phyloP scores from a whole-genome alignment of 208 protist species.

The Leishmania tarentolae region DNA sequence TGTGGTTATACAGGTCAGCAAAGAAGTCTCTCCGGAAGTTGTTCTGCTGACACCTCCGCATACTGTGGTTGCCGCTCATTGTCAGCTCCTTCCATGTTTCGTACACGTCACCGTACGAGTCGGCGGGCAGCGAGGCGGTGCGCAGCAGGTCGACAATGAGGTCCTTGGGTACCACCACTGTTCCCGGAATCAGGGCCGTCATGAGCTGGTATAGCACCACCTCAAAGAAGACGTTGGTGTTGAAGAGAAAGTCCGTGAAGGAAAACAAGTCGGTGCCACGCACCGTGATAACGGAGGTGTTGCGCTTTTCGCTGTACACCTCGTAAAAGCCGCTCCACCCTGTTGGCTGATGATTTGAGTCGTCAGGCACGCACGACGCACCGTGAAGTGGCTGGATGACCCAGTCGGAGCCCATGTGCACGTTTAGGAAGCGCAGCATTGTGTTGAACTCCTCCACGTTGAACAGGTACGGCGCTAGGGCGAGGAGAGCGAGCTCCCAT shows the following conservation, averaged over 20 bases:
- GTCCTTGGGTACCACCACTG: slow-evolving; percentile 58
- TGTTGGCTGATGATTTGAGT: slow-evolving; percentile 59
- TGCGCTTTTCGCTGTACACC: slow-evolving; percentile 61
- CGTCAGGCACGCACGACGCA: slow-evolving; percentile 37
- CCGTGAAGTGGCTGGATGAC: slow-evolving; percentile 57
- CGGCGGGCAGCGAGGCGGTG: slow-evolving; percentile 50
- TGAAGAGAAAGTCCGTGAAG: slow-evolving; percentile 73
- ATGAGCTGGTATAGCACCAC: slow-evolving; percentile 74
- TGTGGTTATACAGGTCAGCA: slow-evolving; percentile 74
- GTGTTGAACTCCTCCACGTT: slow-evolving; percentile 52
- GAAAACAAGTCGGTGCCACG: slow-evolving; percentile 80
- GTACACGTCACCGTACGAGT: slow-evolving; percentile 16
- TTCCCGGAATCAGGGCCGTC: slow-evolving; percentile 60
- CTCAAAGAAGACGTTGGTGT: slow-evolving; percentile 84
- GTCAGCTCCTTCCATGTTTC: slow-evolving; percentile 21
- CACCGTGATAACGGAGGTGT: slow-evolving; percentile 67
- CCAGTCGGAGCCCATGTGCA: slow-evolving; percentile 69
- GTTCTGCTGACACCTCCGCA: slow-evolving; percentile 68
- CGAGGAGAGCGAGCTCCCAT: slow-evolving; percentile 72
- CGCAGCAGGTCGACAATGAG: slow-evolving; percentile 62
- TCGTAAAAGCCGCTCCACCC: slow-evolving; percentile 74
- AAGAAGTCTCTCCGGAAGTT: slow-evolving; percentile 84
- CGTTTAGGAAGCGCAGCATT: slow-evolving; percentile 73
- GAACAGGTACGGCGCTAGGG: slow-evolving; percentile 66
- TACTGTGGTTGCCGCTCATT: slow-evolving; percentile 40